Percentiles rank a stretch among this genome's conserved stretches.
These are phyloP conservation scores for Porpolomopsis calyptriformis DNA, from an alignment of 768 basidiomycete species.

Conservation along the genomic window DNA sequence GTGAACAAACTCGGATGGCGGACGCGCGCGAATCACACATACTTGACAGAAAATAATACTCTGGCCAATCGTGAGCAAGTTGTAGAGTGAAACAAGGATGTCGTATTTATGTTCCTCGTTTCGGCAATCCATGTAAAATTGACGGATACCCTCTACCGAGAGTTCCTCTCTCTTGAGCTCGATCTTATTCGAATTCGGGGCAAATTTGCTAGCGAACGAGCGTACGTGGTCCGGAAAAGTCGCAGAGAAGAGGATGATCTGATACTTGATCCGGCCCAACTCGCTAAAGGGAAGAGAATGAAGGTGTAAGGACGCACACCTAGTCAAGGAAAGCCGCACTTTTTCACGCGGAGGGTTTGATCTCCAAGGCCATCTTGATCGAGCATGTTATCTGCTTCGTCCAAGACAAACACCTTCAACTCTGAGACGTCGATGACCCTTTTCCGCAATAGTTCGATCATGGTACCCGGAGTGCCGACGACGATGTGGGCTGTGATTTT, in stretches of 20 bases:
- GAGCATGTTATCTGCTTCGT: slow-evolving; percentile 99
- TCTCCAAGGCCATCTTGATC: slow-evolving; percentile 91
- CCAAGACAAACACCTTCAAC: slow-evolving; percentile 89
- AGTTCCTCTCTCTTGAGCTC: slow-evolving; percentile 90
- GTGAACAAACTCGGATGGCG: slow-evolving; percentile 2
- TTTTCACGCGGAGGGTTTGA: slow-evolving; percentile 87
- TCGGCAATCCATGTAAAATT: slow-evolving; percentile 96
- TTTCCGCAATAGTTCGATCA: slow-evolving; percentile 74
- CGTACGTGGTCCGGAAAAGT: slow-evolving; percentile 95
- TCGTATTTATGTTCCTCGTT: slow-evolving; percentile 92
- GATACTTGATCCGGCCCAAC: slow-evolving; percentile 47
- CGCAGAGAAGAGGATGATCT: slow-evolving; percentile 95
- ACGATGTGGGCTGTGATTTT: slow-evolving; percentile 81
- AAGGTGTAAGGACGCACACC: neutral
- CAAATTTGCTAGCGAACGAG: slow-evolving; percentile 84
- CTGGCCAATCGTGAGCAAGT: slow-evolving; percentile 88
- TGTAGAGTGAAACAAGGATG: slow-evolving; percentile 82
- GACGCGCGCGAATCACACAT: slow-evolving; percentile 15
- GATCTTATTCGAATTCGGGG: slow-evolving; percentile 92
- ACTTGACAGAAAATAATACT: slow-evolving; percentile 98
- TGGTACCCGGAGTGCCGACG: slow-evolving; percentile 94
- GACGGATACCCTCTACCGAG: slow-evolving; percentile 86
- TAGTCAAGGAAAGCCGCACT: slow-evolving; percentile 35
- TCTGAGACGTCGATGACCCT: slow-evolving; percentile 69
- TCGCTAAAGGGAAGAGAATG: slow-evolving; percentile 28